Evolutionary conservation across 2,329 filamentous ascomycete genomes (phyloP).

Genomic region (Aspergillus pseudoglaucus): DNA sequence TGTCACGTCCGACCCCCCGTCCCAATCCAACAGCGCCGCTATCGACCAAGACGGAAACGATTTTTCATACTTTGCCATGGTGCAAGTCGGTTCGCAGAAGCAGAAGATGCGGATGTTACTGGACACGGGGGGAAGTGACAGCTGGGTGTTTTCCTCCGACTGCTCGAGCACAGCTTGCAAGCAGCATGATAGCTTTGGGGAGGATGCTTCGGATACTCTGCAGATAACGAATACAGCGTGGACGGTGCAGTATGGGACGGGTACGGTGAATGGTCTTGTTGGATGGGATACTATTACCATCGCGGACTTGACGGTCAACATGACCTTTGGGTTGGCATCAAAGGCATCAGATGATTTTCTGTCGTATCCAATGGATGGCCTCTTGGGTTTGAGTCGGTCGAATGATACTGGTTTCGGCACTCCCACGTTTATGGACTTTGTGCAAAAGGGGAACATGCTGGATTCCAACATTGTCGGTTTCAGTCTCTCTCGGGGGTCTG

Average conservation of each 20-base stretch:
- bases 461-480: conserved; percentile 64
- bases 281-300: conserved; percentile 62
- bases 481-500: conserved; percentile 59
- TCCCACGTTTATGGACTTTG: conserved; percentile 61
- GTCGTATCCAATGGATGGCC: conserved; percentile 79
- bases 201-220: conserved; percentile 59
- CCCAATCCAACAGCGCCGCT: conserved; percentile 41
- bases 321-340: conserved; percentile 67
- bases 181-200: conserved; percentile 64
- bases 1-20: conserved; percentile 32
- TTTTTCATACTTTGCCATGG: conserved; percentile 48
- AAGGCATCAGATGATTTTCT: conserved; percentile 67
- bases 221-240: conserved; percentile 51
- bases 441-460: conserved; percentile 54
- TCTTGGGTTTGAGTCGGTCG: conserved; percentile 68
- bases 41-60: conserved; percentile 51
- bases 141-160: conserved; percentile 72
- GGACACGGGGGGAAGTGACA: conserved; percentile 56
- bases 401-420: conserved; percentile 44
- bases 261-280: conserved; percentile 61
- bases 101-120: conserved; percentile 49
- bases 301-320: conserved; percentile 56
- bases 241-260: conserved; percentile 68
- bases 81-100: conserved; percentile 45
- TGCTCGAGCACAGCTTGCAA: conserved; percentile 63